Evolutionary conservation across 805 yeast genomes (phyloP).

Genomic region (Lipomyces anomalus): DNA sequence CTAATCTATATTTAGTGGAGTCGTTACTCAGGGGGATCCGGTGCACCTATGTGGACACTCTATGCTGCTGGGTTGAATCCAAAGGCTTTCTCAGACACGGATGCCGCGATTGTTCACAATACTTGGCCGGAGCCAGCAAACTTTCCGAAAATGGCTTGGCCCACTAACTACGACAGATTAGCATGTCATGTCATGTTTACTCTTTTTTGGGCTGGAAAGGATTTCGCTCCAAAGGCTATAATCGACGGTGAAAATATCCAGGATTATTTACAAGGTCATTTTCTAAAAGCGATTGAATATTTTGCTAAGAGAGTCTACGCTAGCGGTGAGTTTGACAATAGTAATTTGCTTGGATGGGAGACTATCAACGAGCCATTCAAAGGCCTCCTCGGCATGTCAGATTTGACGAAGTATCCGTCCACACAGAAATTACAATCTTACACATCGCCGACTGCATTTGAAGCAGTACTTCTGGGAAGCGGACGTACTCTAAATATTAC

Average conservation of each 20-base stretch:
- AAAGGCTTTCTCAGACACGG: constrained; percentile 57
- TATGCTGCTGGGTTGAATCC: constrained; percentile 87
- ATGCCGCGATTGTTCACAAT: constrained; percentile 77
- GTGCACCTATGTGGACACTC: constrained; percentile 91
- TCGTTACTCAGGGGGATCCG: constrained; percentile 80
- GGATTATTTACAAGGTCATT: constrained; percentile 64
- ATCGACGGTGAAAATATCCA: constrained; percentile 74
- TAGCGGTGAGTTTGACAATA: constrained; percentile 45
- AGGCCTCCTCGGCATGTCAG: constrained; percentile 63
- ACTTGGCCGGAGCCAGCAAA: constrained; percentile 39
- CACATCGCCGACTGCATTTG: constrained; percentile 75
- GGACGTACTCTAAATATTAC: constrained; percentile 69
- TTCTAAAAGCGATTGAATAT: constrained; percentile 47
- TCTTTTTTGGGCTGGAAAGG: constrained; percentile 70
- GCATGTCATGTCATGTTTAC: constrained; percentile 81
- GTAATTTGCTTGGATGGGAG: constrained; percentile 73
- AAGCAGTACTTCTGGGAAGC: constrained; percentile 69
- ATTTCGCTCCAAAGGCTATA: constrained; percentile 68
- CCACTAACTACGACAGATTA: constrained; percentile 73
- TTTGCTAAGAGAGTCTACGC: constrained; percentile 41
- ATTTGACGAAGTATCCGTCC: constrained; percentile 48
- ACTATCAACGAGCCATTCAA: constrained; percentile 77
- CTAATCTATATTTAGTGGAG: constrained; percentile 50
- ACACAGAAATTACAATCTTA: constrained; percentile 65
- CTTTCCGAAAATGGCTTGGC: constrained; percentile 88